Conservation (phyloP, 2,329 filamentous ascomycete genomes). For the Xylariomycetidae sp. region DNA sequence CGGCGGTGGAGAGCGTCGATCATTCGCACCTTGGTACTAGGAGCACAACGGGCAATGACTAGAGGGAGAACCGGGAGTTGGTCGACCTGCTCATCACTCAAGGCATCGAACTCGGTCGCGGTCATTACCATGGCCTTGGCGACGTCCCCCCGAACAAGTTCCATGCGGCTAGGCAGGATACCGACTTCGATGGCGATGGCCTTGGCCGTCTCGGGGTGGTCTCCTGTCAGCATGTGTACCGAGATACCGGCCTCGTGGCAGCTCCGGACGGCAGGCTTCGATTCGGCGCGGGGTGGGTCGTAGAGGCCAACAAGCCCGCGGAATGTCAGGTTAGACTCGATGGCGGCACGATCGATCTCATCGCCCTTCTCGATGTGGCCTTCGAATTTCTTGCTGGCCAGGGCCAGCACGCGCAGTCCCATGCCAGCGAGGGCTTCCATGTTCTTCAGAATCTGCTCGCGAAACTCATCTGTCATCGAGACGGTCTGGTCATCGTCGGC, state of each 20-base stretch:
- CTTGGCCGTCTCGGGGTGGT: slow-evolving; percentile 59
- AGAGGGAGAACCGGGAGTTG: slow-evolving; percentile 59
- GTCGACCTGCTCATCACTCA: slow-evolving; percentile 61
- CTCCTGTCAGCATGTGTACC: slow-evolving; percentile 66
- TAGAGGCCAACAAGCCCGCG: slow-evolving; percentile 66
- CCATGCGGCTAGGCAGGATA: slow-evolving; percentile 56
- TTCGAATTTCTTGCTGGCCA: slow-evolving; percentile 47
- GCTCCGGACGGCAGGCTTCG: slow-evolving; percentile 52
- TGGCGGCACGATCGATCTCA: slow-evolving; percentile 44
- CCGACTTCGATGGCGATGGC: slow-evolving; percentile 60
- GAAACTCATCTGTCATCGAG: slow-evolving; percentile 42
- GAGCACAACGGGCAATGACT: slow-evolving; percentile 65
- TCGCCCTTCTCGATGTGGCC: slow-evolving; percentile 39
- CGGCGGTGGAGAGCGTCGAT: slow-evolving; percentile 67
- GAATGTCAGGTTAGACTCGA: slow-evolving; percentile 60
- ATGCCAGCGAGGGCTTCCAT: slow-evolving; percentile 57
- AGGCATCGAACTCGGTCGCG: slow-evolving; percentile 57
- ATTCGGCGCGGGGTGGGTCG: slow-evolving; percentile 66
- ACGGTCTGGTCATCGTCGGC: slow-evolving; percentile 30
- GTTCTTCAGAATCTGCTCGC: slow-evolving; percentile 50
- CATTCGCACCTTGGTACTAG: slow-evolving; percentile 69
- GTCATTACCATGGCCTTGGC: slow-evolving; percentile 59
- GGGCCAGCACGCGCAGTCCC: slow-evolving; percentile 60
- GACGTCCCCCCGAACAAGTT: slow-evolving; percentile 47
- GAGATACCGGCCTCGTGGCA: slow-evolving; percentile 60